Conservation (phyloP, 768 basidiomycete genomes). For the Lyophyllum semitale region DNA sequence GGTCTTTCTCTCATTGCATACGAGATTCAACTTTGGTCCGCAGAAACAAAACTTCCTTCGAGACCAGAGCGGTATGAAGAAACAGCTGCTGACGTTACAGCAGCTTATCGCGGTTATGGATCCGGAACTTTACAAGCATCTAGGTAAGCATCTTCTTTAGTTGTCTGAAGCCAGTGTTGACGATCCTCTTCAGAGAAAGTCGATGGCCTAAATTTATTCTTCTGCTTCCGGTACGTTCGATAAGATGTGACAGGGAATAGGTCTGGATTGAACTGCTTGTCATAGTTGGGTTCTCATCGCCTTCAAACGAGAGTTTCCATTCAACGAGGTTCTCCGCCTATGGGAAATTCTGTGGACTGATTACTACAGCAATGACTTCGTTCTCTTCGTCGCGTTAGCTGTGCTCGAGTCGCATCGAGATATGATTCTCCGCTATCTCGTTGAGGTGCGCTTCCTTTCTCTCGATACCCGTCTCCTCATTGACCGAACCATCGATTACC, state of each 20-base stretch:
- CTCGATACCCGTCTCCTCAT: not conserved
- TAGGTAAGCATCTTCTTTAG: constrained; percentile 52
- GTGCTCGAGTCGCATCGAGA: constrained; percentile 94
- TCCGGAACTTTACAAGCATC: constrained; percentile 89
- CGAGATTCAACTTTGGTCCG: constrained; percentile 7
- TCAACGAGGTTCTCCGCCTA: constrained; percentile 83
- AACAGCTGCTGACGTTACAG: constrained; percentile 86
- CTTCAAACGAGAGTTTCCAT: constrained; percentile 96
- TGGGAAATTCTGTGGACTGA: constrained; percentile 97
- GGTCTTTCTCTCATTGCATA: not conserved
- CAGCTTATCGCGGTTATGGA: constrained; percentile 93
- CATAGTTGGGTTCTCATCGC: constrained; percentile 85
- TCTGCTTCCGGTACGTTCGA: constrained; percentile 85
- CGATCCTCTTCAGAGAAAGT: constrained; percentile 62
- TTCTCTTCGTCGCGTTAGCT: constrained; percentile 93
- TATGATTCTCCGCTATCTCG: constrained; percentile 91
- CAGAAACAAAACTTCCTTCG: constrained; percentile 94
- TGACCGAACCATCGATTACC: not conserved
- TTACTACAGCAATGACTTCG: constrained; percentile 84
- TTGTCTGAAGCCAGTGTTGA: not conserved
- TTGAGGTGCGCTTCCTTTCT: constrained; percentile 64
- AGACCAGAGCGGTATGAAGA: constrained; percentile 98
- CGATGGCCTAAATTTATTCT: constrained; percentile 92
- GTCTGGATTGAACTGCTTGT: not conserved
- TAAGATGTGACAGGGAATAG: not conserved